These are phyloP conservation scores for Suhomyces vadensis DNA, from an alignment of 805 yeast species.

Conservation along the genomic window DNA sequence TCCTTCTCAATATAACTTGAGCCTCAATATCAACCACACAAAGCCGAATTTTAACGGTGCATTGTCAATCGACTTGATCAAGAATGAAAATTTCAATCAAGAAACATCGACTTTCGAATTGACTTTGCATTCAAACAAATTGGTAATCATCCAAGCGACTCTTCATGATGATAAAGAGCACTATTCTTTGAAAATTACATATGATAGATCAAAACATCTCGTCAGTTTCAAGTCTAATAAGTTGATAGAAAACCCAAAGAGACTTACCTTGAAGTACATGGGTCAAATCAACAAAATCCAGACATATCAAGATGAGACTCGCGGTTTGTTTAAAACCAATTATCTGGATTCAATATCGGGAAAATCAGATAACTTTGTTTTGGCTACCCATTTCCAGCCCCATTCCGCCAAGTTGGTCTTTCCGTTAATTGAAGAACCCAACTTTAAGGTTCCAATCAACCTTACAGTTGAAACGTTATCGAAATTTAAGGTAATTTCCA, in stretches of 20 bases:
- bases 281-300: conserved; percentile 53
- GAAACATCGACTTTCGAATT: conserved; percentile 18
- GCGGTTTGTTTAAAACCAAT: conserved; percentile 69
- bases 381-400: conserved; percentile 77
- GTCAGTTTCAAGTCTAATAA: conserved; percentile 29
- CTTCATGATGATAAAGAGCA: conserved; percentile 16
- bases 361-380: conserved; percentile 48
- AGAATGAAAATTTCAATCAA: conserved; percentile 21
- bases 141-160: conserved; percentile 39
- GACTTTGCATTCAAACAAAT: conserved; percentile 42
- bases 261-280: conserved; percentile 39
- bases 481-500: conserved; percentile 53
- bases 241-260: conserved; percentile 9
- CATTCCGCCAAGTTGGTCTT: conserved; percentile 59
- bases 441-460: conserved; percentile 51
- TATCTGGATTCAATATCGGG: conserved; percentile 54
- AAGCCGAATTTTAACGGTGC: conserved; percentile 51
- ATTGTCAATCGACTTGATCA: conserved; percentile 30
- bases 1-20: conserved; percentile 42
- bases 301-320: conserved; percentile 57
- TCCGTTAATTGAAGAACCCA: conserved; percentile 70
- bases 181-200: conserved; percentile 26
- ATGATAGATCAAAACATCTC: conserved; percentile 43
- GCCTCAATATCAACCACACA: conserved; percentile 39
- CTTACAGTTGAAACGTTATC: conserved; percentile 48